phyloP scores from a whole-genome alignment of 1,284 basidiomycete genomes.

The Puccinia horiana region DNA sequence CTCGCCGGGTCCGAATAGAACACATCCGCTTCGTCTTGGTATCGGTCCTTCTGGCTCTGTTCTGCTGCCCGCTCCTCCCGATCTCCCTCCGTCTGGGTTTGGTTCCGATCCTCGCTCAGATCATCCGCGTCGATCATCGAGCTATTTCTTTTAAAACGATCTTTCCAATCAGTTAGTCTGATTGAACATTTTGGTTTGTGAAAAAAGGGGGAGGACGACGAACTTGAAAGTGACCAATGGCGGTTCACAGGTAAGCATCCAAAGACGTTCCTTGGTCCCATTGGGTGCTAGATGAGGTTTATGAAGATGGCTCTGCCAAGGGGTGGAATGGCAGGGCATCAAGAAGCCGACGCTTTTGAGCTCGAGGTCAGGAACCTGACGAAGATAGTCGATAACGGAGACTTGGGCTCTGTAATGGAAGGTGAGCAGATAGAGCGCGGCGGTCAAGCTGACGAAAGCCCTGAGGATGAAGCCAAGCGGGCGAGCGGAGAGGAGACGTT shows the following conservation, averaged over 20 bases:
- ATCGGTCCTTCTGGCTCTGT: conserved; percentile 61
- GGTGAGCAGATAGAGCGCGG: conserved; percentile 69
- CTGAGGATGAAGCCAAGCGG: conserved; percentile 54
- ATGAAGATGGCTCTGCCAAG: conserved; percentile 88
- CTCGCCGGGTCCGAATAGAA: conserved; percentile 75
- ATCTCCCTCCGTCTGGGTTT: conserved; percentile 48
- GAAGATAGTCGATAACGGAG: conserved; percentile 65
- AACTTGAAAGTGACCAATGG: conserved; percentile 68
- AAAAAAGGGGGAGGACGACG: conserved; percentile 16
- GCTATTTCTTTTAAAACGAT: conserved; percentile 9
- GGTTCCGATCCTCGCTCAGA: conserved; percentile 31
- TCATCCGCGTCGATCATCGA: not conserved
- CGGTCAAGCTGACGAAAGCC: conserved; percentile 64
- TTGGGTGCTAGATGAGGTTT: conserved; percentile 64
- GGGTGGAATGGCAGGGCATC: conserved; percentile 98
- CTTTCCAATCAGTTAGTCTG: not conserved
- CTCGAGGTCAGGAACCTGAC: conserved; percentile 61
- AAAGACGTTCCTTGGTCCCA: conserved; percentile 63
- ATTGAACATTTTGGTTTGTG: too few relatives aligned
- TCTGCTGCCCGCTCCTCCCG: conserved; percentile 61
- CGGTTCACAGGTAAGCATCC: conserved; percentile 88
- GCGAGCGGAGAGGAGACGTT: conserved; percentile 11
- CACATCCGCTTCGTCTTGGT: conserved; percentile 77
- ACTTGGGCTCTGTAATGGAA: conserved; percentile 79
- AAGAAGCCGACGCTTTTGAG: conserved; percentile 73